Percentiles rank a stretch among this genome's conserved stretches.
These are phyloP conservation scores for Artomyces pyxidatus DNA, from an alignment of 768 basidiomycete species.

Conservation along the genomic window DNA sequence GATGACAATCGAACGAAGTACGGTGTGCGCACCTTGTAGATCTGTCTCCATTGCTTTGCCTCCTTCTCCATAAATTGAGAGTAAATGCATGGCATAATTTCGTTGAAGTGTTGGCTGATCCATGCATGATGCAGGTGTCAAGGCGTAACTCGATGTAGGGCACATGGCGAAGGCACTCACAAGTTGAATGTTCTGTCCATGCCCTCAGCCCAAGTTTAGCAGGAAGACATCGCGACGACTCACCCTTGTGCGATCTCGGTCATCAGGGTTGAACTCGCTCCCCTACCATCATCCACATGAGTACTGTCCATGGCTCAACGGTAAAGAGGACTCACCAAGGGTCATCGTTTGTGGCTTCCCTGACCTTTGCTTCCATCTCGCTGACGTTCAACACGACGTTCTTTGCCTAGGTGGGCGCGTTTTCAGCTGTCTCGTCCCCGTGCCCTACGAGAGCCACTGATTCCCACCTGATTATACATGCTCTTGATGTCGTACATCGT, in stretches of 20 bases:
- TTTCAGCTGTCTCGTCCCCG: neutral
- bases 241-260: constrained; percentile 97
- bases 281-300: constrained; percentile 43
- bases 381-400: constrained; percentile 94
- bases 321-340: constrained; percentile 66
- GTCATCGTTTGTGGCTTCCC: constrained; percentile 96
- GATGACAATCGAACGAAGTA: neutral
- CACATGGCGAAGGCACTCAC: too few species aligned
- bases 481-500: constrained; percentile 91
- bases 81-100: constrained; percentile 98
- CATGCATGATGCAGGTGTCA: neutral
- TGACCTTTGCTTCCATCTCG: constrained; percentile 95
- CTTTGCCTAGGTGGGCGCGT: constrained; percentile 57
- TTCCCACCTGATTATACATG: constrained; percentile 87
- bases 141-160: neutral
- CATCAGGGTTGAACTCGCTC: constrained; percentile 96
- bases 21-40: constrained; percentile 71
- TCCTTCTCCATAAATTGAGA: constrained; percentile 97
- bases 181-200: constrained; percentile 92
- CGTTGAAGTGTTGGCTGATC: constrained; percentile 90
- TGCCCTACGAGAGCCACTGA: neutral
- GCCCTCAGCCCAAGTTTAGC: constrained; percentile 9
- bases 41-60: constrained; percentile 96
- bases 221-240: constrained; percentile 22
- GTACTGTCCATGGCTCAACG: neutral